These are phyloP conservation scores for Harringtonia lauricola DNA, from an alignment of 2,329 filamentous ascomycete species.

Conservation along the genomic window DNA sequence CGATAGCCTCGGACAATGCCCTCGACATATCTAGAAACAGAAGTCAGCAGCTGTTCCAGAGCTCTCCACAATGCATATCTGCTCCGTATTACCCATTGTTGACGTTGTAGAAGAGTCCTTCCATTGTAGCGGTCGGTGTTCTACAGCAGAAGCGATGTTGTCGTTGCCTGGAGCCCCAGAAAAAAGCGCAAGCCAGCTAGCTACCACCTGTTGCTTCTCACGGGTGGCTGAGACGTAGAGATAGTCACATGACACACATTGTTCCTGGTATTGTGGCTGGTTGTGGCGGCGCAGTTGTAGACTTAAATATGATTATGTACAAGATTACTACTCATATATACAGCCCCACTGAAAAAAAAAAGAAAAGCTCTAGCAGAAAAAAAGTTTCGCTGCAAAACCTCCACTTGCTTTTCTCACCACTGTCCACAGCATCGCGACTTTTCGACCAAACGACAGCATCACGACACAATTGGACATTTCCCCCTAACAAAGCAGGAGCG, in stretches of 20 bases:
- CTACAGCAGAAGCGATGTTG: conserved; percentile 5
- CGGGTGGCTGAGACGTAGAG: background rate
- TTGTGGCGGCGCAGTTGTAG: too few relatives aligned
- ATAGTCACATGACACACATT: background rate
- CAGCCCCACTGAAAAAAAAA: conserved; percentile 5
- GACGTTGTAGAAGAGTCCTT: conserved; percentile 89
- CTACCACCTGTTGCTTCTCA: background rate
- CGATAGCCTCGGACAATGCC: conserved; percentile 95
- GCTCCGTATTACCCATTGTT: conserved; percentile 73
- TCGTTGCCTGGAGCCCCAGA: conserved; percentile 6
- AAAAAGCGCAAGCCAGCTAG: conserved; percentile 1
- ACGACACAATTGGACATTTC: background rate
- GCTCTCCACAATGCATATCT: background rate
- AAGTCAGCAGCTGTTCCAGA: background rate
- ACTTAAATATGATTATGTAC: too few relatives aligned
- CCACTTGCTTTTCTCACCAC: conserved; percentile 8
- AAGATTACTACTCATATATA: background rate
- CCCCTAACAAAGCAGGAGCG: background rate
- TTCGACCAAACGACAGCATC: background rate
- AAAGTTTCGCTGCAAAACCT: conserved; percentile 11
- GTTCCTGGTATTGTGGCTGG: background rate
- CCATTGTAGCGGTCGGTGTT: conserved; percentile 45
- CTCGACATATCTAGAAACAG: conserved; percentile 67
- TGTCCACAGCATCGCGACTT: conserved; percentile 8
- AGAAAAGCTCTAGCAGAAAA: conserved; percentile 13